Conservation (phyloP, 2,329 filamentous ascomycete species). For the Aureobasidium sp. region DNA sequence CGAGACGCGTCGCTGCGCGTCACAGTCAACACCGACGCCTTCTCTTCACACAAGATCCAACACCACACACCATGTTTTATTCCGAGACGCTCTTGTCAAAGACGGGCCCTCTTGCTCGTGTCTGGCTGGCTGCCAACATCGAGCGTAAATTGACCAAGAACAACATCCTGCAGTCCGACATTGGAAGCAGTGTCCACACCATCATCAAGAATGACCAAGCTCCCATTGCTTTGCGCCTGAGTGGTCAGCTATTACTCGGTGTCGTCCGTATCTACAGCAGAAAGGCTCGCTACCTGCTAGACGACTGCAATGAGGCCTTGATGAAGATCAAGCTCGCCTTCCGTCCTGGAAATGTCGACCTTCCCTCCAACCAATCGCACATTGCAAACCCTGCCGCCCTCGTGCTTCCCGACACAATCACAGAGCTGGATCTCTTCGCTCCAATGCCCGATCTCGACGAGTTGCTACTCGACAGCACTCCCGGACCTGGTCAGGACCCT, state of each 20-base stretch:
- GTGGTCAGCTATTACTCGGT: conserved; percentile 86
- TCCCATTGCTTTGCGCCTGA: conserved; percentile 87
- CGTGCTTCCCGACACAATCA: conserved; percentile 84
- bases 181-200: conserved; percentile 87
- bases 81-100: conserved; percentile 92
- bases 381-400: conserved; percentile 73
- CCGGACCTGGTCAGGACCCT: conserved; percentile 30
- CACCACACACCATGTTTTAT: conserved; percentile 69
- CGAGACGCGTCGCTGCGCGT: conserved; percentile 4
- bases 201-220: conserved; percentile 91
- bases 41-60: background rate
- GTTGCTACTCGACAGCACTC: conserved; percentile 44
- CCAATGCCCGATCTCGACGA: conserved; percentile 74
- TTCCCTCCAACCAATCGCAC: conserved; percentile 69
- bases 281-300: conserved; percentile 90
- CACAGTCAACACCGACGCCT: background rate
- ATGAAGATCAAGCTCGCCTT: conserved; percentile 99
- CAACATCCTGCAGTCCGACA: conserved; percentile 88
- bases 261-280: conserved; percentile 96
- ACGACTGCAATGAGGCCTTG: conserved; percentile 95
- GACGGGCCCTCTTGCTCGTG: conserved; percentile 91
- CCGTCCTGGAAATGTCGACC: conserved; percentile 89
- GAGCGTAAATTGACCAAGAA: conserved; percentile 98
- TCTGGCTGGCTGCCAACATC: conserved; percentile 96
- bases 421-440: conserved; percentile 79